Conservation (phyloP, 2,329 filamentous ascomycete species). For the Geosmithia flava region DNA sequence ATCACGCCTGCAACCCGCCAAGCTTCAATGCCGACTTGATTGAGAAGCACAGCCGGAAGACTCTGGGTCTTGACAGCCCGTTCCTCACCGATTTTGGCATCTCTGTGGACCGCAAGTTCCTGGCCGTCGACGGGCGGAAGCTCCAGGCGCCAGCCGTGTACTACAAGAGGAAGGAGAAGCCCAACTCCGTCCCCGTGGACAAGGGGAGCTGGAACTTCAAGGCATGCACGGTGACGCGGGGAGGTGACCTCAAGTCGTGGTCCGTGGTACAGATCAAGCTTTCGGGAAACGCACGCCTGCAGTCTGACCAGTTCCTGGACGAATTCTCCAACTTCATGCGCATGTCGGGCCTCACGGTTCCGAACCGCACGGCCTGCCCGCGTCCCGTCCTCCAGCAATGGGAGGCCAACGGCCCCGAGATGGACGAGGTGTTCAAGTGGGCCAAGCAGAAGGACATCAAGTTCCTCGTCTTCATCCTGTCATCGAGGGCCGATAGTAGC, state of each 20-base stretch:
- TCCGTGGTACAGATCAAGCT: constrained; percentile 29
- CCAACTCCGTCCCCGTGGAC: not conserved
- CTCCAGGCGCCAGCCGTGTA: constrained; percentile 29
- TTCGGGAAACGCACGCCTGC: constrained; percentile 4
- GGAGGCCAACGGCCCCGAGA: not conserved
- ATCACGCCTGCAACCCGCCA: constrained; percentile 57
- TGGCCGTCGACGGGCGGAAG: constrained; percentile 59
- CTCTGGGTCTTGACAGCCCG: constrained; percentile 44
- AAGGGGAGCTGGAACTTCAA: constrained; percentile 41
- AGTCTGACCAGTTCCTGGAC: not conserved
- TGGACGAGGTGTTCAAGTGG: constrained; percentile 17
- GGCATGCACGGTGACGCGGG: constrained; percentile 32
- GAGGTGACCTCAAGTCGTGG: constrained; percentile 33
- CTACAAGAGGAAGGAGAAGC: constrained; percentile 30
- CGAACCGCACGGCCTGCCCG: not conserved
- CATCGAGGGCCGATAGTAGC: constrained; percentile 29
- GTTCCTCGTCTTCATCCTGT: constrained; percentile 51
- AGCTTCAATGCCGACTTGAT: constrained; percentile 57
- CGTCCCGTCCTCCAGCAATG: not conserved
- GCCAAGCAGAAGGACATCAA: constrained; percentile 13
- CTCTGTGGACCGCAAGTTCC: constrained; percentile 42
- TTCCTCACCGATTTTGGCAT: constrained; percentile 48
- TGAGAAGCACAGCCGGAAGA: constrained; percentile 37
- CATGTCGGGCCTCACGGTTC: not conserved
- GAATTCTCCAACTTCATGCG: not conserved